Evolutionary conservation across 1,284 basidiomycete genomes (phyloP).

Genomic region (Serendipita sp.): DNA sequence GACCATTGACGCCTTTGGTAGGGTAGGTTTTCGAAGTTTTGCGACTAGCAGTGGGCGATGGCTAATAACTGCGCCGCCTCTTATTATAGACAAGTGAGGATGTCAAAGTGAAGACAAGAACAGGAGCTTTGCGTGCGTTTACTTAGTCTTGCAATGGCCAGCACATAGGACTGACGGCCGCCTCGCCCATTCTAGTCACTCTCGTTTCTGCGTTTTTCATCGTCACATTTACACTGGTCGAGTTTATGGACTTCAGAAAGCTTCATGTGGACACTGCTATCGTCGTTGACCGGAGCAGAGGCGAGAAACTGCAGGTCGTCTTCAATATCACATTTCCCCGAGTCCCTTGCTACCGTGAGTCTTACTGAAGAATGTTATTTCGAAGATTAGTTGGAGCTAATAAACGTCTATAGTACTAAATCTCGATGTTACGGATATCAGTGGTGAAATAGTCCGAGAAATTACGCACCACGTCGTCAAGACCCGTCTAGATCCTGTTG

Average conservation of each 20-base stretch:
- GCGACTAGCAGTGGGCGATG: constrained; percentile 11
- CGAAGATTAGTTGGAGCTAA: constrained; percentile 6
- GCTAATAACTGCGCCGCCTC: constrained; percentile 6
- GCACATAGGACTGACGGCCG: constrained; percentile 7
- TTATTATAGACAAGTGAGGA: constrained; percentile 78
- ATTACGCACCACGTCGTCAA: constrained; percentile 83
- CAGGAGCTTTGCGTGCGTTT: constrained; percentile 72
- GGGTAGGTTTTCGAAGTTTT: constrained; percentile 39
- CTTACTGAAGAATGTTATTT: not conserved
- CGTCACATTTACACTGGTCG: constrained; percentile 77
- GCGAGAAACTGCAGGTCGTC: constrained; percentile 84
- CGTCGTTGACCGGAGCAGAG: constrained; percentile 83
- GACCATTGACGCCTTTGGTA: constrained; percentile 94
- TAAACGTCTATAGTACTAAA: constrained; percentile 53
- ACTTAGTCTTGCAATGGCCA: not conserved
- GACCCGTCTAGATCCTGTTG: constrained; percentile 55
- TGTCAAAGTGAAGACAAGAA: constrained; percentile 93
- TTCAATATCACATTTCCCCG: constrained; percentile 93
- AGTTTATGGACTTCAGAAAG: constrained; percentile 89
- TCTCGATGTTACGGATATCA: constrained; percentile 96
- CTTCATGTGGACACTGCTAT: constrained; percentile 80
- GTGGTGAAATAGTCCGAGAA: constrained; percentile 86
- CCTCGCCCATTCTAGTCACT: constrained; percentile 48
- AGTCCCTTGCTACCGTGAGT: constrained; percentile 92
- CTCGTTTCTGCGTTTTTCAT: constrained; percentile 87